phyloP scores from a whole-genome alignment of 306 rosid genomes.

The Luffa aegyptiaca region DNA sequence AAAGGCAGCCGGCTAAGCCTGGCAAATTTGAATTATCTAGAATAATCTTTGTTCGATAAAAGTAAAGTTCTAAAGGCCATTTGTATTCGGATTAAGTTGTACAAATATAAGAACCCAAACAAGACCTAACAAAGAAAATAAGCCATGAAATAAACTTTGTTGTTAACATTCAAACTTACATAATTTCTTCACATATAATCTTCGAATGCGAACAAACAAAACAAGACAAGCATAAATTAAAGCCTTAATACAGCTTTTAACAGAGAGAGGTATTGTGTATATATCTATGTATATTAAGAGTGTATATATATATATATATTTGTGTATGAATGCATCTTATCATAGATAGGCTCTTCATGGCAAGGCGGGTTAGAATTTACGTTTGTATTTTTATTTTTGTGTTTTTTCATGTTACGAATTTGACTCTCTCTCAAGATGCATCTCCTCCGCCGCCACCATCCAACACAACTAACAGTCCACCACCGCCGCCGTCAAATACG shows the following conservation, averaged over 20 bases:
- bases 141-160: neutral
- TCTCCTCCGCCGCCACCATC: neutral
- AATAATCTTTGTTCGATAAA: neutral
- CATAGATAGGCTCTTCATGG: neutral
- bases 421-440: neutral
- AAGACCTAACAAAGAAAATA: neutral
- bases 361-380: neutral
- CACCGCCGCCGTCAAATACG: neutral
- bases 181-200: neutral
- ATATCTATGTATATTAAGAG: neutral
- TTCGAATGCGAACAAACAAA: neutral
- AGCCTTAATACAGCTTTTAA: neutral
- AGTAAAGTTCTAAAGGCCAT: neutral
- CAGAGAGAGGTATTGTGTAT: neutral
- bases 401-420: neutral
- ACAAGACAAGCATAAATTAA: neutral
- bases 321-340: neutral
- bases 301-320: neutral
- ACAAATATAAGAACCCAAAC: neutral
- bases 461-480: neutral
- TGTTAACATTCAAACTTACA: neutral
- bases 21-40: neutral
- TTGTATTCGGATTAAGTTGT: neutral
- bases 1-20: neutral
- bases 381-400: neutral